Evolutionary conservation across 768 basidiomycete species (phyloP), one percentile per base, ranked within the genome.

Genomic region (Termitomyces sp.): DNA sequence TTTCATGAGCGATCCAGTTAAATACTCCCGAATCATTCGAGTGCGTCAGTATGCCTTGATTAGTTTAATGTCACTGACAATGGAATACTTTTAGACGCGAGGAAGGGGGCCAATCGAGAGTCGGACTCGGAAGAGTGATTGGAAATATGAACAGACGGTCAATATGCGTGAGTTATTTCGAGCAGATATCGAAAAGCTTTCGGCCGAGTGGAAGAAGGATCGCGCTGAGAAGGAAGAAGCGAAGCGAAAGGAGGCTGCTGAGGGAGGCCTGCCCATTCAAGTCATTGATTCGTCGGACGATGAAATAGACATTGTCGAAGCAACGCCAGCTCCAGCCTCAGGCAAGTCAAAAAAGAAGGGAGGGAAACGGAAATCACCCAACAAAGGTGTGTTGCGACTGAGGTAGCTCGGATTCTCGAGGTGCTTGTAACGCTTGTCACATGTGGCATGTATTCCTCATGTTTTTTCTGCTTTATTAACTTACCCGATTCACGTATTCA

Each of bases 1-100:
- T 0, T 91, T 98, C 67, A 82, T 97, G 71, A 72, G 68, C 8
- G 73, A 88, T 53, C 89, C 93, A 0, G 66, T 70, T 0, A 67
- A 72, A 18, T 83, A 86, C 57, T 74, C 78, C 53, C 62, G 76
- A 9, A 71, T 79, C 33, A 87, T 92, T 47, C 67, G 77, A 59
- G 80, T 80, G 64, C 32, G 73, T 37, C 3, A 68, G 32, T 37
- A 18, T 36, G 7, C 34, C 45, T 44, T 14, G 49, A 8, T 34
- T 53, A 18, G 24, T 22, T 14, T 32, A n/a, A 45, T 33, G 26
- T 52, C 37, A n/a, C 12, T 47, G 36, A 42, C 10, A 34, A 47
- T 22, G 8, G 14, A 12, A 13, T 57, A 20, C 57, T 36, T 48
- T 37, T 47, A 59, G 55, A 56, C 60, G 26, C 66, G 61, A 69